A percentile compares a stretch with the other conserved stretches of the same genome.
These are phyloP conservation scores for Theileria annulata DNA, from an alignment of 169 alveolate species.

Conservation along the genomic window DNA sequence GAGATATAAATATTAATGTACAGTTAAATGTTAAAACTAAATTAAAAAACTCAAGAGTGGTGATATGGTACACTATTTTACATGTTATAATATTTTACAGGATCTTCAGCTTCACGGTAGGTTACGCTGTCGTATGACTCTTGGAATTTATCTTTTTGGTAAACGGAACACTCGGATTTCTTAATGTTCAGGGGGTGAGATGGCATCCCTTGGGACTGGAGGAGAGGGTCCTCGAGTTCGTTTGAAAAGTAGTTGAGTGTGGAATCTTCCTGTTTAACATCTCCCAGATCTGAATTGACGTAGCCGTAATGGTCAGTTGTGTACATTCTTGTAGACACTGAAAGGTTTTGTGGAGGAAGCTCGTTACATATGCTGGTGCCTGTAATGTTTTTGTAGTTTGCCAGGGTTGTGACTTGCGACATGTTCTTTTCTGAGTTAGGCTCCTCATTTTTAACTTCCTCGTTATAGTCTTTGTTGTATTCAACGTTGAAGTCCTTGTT, in stretches of 20 bases:
- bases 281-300: slow-evolving; percentile 26
- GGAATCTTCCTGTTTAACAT: slow-evolving; percentile 29
- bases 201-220: neutral
- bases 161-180: neutral
- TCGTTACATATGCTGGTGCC: neutral
- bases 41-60: slow-evolving; percentile 11
- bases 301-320: slow-evolving; percentile 32
- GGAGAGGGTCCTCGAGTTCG: slow-evolving; percentile 16
- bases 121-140: slow-evolving; percentile 17
- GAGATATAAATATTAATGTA: no score
- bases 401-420: slow-evolving; percentile 11
- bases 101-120: slow-evolving; percentile 3
- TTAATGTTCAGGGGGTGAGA: neutral
- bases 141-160: slow-evolving; percentile 19
- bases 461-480: slow-evolving; percentile 5
- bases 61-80: slow-evolving; percentile 16
- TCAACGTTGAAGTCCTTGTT: slow-evolving; percentile 1
- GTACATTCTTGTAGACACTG: slow-evolving; percentile 29
- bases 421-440: neutral
- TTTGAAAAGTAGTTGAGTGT: slow-evolving; percentile 3
- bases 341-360: slow-evolving; percentile 19
- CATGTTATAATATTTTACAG: slow-evolving; percentile 16
- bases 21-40: slow-evolving; percentile 13
- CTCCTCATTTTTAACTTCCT: slow-evolving; percentile 8
- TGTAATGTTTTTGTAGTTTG: neutral